Evolutionary conservation across 1,139 yeast genomes (phyloP).

Genomic region (Kluyveromyces sp.): DNA sequence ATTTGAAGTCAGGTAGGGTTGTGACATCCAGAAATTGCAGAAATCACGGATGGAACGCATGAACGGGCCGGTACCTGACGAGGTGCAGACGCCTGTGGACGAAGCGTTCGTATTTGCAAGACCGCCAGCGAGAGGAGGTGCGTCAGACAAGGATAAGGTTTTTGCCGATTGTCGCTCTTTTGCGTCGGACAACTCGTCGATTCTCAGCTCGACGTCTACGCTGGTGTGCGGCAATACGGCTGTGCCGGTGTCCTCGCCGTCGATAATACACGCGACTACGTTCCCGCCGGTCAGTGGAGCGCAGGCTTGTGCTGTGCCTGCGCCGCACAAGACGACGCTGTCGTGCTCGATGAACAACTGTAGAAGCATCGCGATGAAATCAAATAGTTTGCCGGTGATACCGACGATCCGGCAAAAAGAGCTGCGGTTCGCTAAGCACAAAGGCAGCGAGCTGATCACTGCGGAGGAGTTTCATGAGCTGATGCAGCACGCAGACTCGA

Average conservation of each 20-base stretch:
- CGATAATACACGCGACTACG: conserved; percentile 1
- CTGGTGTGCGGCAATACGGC: neutral
- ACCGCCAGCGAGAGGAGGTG: neutral
- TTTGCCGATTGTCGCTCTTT: neutral
- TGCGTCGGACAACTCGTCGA: neutral
- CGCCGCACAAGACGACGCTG: neutral
- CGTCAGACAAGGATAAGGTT: neutral
- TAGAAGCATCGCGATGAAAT: conserved; percentile 9
- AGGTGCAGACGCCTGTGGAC: too few relatives aligned
- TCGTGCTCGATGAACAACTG: neutral
- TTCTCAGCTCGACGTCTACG: neutral
- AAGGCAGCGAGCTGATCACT: conserved; percentile 16
- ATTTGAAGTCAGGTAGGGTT: too few relatives aligned
- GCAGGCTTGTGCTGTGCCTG: neutral
- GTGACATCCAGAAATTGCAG: too few relatives aligned
- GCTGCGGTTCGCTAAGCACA: conserved; percentile 20
- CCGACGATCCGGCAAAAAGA: conserved; percentile 23
- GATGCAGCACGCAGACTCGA: conserved; percentile 6
- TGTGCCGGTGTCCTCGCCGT: neutral
- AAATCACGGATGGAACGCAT: too few relatives aligned
- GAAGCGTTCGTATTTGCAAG: too few relatives aligned
- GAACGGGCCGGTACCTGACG: too few relatives aligned
- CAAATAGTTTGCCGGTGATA: conserved; percentile 16
- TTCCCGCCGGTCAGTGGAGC: neutral
- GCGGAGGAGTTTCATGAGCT: conserved; percentile 20